Base-by-base conservation (phyloP, 352 stramenopile genomes). In the Phytophthora hibernalis region DNA sequence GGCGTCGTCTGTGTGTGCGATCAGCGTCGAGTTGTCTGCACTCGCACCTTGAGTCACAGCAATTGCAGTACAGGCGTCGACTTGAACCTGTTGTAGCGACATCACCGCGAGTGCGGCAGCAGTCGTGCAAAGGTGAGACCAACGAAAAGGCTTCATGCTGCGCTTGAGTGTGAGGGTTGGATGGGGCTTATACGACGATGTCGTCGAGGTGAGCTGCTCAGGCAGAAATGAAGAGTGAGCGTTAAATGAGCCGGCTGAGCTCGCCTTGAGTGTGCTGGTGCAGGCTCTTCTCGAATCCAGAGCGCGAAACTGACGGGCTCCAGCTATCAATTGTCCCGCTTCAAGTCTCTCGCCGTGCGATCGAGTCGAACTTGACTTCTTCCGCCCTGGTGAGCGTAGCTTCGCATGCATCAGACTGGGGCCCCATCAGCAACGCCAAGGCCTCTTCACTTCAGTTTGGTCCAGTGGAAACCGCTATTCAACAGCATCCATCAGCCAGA, bases 1-100 rank as follows among this genome's bases (percentile, higher is more conserved):
- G 1, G 88, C 86, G 40, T 96, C 88, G 43, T 96, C 86, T 26
- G 88, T 98, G 70, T 98, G 92, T 1, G 91, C 93, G 20, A 96
- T 82, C 50, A 98, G 69, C 31, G 92, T 94, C 24, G 89, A 93
- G 44, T 92, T 91, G 48, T 97, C 88, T 1, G 52, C 52, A 43
- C 83, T 92, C 1, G 93, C 93, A 37, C 86, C 76, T 57, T 68
- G 79, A 15, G 89, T 92, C 13, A 97, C 82, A 5, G 79, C 83
- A 35, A 98, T 97, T 26, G 95, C 86, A 9, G 94, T 98, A 68
- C 94, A 98, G 2, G 76, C 80, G 15, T 77, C 54, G 20, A 77
- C 70, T 18, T 61, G 45, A n/a, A 15, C 12, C n/a, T 38, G 40
- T 11, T 65, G 65, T 45, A 63, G 42, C 24, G 56, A 38, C 1